Conservation (phyloP, 2,329 filamentous ascomycete genomes). For the Aspergillus hortae region DNA sequence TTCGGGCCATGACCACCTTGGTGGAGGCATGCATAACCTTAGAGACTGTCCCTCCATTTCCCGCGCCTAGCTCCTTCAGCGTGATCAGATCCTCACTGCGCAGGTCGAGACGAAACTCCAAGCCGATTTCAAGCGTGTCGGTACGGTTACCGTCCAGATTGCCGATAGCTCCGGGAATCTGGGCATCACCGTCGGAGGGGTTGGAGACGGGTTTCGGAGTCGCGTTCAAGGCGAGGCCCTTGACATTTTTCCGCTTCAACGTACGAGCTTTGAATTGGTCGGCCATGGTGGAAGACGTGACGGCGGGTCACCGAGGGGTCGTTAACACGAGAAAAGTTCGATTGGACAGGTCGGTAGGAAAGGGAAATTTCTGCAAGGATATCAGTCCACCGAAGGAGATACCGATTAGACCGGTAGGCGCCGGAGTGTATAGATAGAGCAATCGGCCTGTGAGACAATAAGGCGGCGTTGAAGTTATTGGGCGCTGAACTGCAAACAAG, state of each 20-base stretch:
- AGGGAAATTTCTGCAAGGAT: not conserved
- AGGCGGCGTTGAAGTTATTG: not conserved
- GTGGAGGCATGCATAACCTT: conserved; percentile 95
- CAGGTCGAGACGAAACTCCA: conserved; percentile 93
- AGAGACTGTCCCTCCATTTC: conserved; percentile 96
- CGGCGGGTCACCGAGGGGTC: not conserved
- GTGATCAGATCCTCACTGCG: conserved; percentile 89
- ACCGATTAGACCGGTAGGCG: not conserved
- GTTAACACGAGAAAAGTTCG: conserved; percentile 12
- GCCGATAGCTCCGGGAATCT: conserved; percentile 56
- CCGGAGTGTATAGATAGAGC: not conserved
- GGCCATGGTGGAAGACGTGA: conserved; percentile 43
- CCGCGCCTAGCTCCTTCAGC: conserved; percentile 88
- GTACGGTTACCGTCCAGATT: conserved; percentile 58
- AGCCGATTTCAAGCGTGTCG: conserved; percentile 86
- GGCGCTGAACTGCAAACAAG: not conserved
- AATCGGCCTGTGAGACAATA: not conserved
- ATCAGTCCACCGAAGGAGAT: not conserved
- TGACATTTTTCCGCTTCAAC: conserved; percentile 99
- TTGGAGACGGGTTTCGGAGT: conserved; percentile 66
- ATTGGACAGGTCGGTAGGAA: not conserved
- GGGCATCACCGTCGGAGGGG: conserved; percentile 68
- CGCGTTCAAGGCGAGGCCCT: conserved; percentile 83
- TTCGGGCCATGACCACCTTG: conserved; percentile 94
- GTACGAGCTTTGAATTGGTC: conserved; percentile 66